A percentile compares a stretch with the other conserved stretches of the same genome.
Evolutionary conservation across 2,329 filamentous ascomycete genomes (phyloP).

Genomic region (Neoscytalidium dimidiatum): DNA sequence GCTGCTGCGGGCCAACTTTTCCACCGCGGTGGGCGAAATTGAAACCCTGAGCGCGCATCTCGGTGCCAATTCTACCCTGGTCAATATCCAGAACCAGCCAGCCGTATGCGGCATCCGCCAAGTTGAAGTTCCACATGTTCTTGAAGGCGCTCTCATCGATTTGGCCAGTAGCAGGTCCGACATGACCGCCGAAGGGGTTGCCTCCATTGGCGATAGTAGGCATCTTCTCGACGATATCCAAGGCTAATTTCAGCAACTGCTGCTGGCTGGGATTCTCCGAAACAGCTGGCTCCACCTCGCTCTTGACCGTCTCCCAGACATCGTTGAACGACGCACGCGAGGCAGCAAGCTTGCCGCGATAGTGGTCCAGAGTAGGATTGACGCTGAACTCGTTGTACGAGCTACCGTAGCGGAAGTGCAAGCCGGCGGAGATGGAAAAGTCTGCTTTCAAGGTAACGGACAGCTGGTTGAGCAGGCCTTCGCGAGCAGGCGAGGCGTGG

Average conservation of each 20-base stretch:
- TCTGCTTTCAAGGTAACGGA: constrained; percentile 97
- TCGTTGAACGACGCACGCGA: constrained; percentile 99
- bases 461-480: constrained; percentile 95
- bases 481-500: constrained; percentile 92
- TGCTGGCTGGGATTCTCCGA: constrained; percentile 92
- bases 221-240: constrained; percentile 98
- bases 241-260: constrained; percentile 84
- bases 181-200: constrained; percentile 91
- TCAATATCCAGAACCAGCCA: constrained; percentile 95
- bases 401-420: constrained; percentile 98
- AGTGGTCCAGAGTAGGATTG: constrained; percentile 96
- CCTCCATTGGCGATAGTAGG: constrained; percentile 90
- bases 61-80: constrained; percentile 91
- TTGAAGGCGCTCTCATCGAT: constrained; percentile 99
- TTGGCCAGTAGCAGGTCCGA: constrained; percentile 75
- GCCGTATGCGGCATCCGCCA: constrained; percentile 95
- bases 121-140: constrained; percentile 99
- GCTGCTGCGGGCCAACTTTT: constrained; percentile 58
- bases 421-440: constrained; percentile 94
- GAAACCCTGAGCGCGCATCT: constrained; percentile 98
- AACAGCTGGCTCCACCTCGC: constrained; percentile 92
- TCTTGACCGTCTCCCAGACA: constrained; percentile 98
- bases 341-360: constrained; percentile 95
- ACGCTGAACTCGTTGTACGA: constrained; percentile 99
- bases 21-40: constrained; percentile 96